A percentile compares a stretch with the other conserved stretches of the same genome.
These are phyloP conservation scores for Penicillium longicatenatum DNA, from an alignment of 495 filamentous ascomycete genomes.

Conservation along the genomic window DNA sequence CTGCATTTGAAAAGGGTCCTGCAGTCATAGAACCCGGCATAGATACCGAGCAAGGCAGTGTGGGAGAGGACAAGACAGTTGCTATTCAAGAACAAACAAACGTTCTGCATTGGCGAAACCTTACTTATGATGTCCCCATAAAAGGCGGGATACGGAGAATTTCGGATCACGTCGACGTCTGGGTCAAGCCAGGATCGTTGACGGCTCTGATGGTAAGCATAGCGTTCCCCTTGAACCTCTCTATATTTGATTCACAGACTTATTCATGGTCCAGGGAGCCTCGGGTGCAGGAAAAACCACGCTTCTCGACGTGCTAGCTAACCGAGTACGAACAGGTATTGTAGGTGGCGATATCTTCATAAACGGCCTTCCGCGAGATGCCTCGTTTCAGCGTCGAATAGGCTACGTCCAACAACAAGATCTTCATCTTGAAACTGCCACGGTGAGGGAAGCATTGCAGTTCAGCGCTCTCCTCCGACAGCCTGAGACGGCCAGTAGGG, in stretches of 20 bases:
- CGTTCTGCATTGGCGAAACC: constrained; percentile 74
- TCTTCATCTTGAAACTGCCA: constrained; percentile 78
- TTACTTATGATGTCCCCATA: constrained; percentile 68
- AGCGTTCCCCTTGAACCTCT: background rate
- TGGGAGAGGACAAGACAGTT: constrained; percentile 27
- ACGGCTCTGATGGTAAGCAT: constrained; percentile 57
- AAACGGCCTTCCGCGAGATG: constrained; percentile 56
- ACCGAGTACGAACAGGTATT: constrained; percentile 50
- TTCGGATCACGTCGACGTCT: constrained; percentile 63
- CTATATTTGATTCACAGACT: background rate
- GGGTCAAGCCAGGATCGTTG: constrained; percentile 65
- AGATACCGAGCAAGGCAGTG: constrained; percentile 46
- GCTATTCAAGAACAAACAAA: constrained; percentile 50
- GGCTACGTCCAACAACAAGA: constrained; percentile 95
- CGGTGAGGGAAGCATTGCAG: constrained; percentile 79
- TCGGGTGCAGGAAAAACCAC: constrained; percentile 63
- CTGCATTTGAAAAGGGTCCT: constrained; percentile 23
- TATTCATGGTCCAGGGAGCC: constrained; percentile 26
- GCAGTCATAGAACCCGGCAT: background rate
- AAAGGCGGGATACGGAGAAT: constrained; percentile 59
- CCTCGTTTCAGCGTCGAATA: constrained; percentile 84
- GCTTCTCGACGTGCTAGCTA: constrained; percentile 47
- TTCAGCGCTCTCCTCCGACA: constrained; percentile 87
- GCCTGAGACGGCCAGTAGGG: constrained; percentile 63
- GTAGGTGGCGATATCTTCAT: constrained; percentile 54